A percentile compares a stretch with the other conserved stretches of the same genome.
These are phyloP conservation scores for Talinum fruticosum DNA, from an alignment of 148 eudicot genomes.

Conservation along the genomic window DNA sequence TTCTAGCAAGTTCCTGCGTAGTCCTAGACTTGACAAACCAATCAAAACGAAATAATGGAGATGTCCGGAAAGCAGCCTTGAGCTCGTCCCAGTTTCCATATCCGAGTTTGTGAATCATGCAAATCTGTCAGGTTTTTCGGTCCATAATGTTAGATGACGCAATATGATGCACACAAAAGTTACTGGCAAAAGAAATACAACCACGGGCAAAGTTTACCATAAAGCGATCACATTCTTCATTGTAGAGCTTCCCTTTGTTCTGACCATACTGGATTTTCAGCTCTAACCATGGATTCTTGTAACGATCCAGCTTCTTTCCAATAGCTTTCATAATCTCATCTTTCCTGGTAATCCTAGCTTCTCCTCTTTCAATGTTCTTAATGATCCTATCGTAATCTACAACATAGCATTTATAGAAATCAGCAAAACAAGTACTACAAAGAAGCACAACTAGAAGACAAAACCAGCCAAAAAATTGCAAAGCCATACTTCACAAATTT, in stretches of 20 bases:
- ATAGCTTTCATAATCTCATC: conserved; percentile 98
- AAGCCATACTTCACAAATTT: too few relatives aligned
- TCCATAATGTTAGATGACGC: background rate
- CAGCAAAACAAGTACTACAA: background rate
- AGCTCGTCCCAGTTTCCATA: conserved; percentile 99
- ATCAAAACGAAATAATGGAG: conserved; percentile 88
- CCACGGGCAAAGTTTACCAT: conserved; percentile 49
- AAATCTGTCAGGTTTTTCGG: conserved; percentile 45
- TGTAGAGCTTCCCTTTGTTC: conserved; percentile 96
- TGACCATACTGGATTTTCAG: conserved; percentile 96
- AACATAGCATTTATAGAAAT: conserved; percentile 2
- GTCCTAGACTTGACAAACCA: conserved; percentile 99
- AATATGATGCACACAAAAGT: background rate
- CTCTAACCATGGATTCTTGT: conserved; percentile 97
- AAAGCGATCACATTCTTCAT: conserved; percentile 99
- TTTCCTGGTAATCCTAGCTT: conserved; percentile 91
- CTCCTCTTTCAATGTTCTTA: conserved; percentile 96
- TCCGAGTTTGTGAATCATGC: conserved; percentile 97
- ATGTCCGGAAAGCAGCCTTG: conserved; percentile 91
- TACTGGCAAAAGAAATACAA: background rate
- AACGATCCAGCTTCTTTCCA: conserved; percentile 93
- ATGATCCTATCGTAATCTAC: conserved; percentile 94
- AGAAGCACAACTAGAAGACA: too few relatives aligned
- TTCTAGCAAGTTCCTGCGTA: conserved; percentile 94
- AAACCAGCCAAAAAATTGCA: too few relatives aligned